Evolutionary conservation across 495 filamentous ascomycete species (phyloP).

Genomic region (Penicillium cosmopolitanum): DNA sequence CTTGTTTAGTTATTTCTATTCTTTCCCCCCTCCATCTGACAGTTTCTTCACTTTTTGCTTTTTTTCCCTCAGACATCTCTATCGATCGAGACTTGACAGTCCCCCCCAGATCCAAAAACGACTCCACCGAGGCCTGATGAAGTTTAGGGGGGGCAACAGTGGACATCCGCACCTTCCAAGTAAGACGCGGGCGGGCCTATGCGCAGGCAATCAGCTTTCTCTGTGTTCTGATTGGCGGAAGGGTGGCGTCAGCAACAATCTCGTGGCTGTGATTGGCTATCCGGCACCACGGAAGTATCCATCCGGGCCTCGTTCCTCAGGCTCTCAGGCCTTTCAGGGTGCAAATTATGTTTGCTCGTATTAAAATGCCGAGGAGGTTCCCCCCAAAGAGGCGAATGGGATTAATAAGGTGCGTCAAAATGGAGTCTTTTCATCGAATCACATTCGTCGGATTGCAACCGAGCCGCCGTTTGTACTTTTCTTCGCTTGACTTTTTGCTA

Average conservation of each 20-base stretch:
- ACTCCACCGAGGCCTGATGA: conserved; percentile 39
- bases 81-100: conserved; percentile 13
- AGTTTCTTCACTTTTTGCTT: conserved; percentile 15
- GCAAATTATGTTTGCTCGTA: background rate
- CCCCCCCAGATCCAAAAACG: conserved; percentile 43
- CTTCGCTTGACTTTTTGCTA: background rate
- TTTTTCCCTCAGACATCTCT: conserved; percentile 16
- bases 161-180: conserved; percentile 32
- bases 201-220: conserved; percentile 39
- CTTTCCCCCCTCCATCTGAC: conserved; percentile 6
- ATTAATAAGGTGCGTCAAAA: conserved; percentile 3
- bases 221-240: conserved; percentile 24
- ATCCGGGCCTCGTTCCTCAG: background rate
- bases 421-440: background rate
- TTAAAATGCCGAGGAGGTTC: background rate
- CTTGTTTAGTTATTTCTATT: background rate
- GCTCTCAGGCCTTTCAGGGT: background rate
- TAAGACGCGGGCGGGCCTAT: conserved; percentile 22
- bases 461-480: conserved; percentile 3
- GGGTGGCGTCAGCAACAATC: conserved; percentile 36
- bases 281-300: conserved; percentile 6
- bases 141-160: conserved; percentile 31
- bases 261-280: conserved; percentile 27
- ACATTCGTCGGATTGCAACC: background rate
- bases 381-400: background rate